A percentile compares a stretch with the other conserved stretches of the same genome.
Evolutionary conservation across 108 stramenopile genomes (phyloP).

Genomic region (Pseudonitzschia multiseries): DNA sequence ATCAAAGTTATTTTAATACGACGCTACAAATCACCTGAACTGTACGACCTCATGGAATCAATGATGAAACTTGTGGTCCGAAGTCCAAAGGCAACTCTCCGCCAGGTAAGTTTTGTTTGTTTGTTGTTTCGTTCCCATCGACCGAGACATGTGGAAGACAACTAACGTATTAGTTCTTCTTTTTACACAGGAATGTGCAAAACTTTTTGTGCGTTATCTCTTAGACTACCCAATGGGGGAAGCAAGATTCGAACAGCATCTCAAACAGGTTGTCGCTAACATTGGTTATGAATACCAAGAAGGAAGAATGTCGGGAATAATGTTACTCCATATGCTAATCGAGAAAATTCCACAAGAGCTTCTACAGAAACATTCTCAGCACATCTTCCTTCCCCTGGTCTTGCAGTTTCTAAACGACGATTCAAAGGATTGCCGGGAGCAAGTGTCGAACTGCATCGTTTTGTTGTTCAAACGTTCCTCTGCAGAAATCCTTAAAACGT

Average conservation of each 20-base stretch:
- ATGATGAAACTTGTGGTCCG: conserved; percentile 75
- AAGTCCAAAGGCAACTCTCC: conserved; percentile 70
- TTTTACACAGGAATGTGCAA: conserved; percentile 57
- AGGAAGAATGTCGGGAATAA: conserved; percentile 78
- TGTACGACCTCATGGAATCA: conserved; percentile 88
- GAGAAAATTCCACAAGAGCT: conserved; percentile 68
- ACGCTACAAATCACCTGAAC: conserved; percentile 71
- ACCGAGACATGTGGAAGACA: not conserved
- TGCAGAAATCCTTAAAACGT: conserved; percentile 51
- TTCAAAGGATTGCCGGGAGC: conserved; percentile 76
- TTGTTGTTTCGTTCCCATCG: not conserved
- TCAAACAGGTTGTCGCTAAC: conserved; percentile 83
- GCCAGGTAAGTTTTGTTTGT: conserved; percentile 57
- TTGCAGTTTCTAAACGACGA: conserved; percentile 89
- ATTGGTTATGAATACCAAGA: conserved; percentile 88
- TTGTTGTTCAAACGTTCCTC: conserved; percentile 60
- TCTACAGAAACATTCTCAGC: conserved; percentile 63
- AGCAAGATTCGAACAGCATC: conserved; percentile 64
- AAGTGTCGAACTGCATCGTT: conserved; percentile 51
- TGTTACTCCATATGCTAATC: conserved; percentile 52
- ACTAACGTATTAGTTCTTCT: conserved; percentile 12
- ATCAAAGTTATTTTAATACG: conserved; percentile 67
- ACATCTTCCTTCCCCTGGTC: conserved; percentile 84
- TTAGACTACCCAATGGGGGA: conserved; percentile 88
- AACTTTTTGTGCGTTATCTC: conserved; percentile 77